Base-by-base conservation (phyloP, 2,329 filamentous ascomycete genomes). In the Neofusicoccum laricinum region DNA sequence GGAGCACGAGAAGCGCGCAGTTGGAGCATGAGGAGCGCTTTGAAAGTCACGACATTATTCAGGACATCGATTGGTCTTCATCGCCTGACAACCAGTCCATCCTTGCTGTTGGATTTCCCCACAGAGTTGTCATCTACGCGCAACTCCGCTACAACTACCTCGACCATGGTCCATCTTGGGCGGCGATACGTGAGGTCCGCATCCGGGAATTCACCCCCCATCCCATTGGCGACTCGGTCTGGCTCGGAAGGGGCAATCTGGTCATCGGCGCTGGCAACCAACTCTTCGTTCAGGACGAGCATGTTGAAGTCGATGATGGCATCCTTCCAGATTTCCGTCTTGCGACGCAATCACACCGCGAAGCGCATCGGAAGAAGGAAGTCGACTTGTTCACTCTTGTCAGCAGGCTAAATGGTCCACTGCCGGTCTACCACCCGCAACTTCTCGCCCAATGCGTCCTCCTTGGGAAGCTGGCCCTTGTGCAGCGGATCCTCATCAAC, bases 61-160 rank as follows among this genome's bases (percentile, higher is more conserved):
- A 90, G 67, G 93, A 97, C 75, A 85, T 97, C 12, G 93, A 97
- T 75, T 97, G 94, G 94, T 94, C 93, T 0, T 94, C 91, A 2
- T 97, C 93, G 0, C 92, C 92, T 0, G 92, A 96, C 74, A 88
- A 88, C 55, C 92, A 97, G 72, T 94, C 91, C 1, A 93, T 97
- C 63, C 81, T 97, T 19, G 92, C 93, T 0, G 91, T 97, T n/a
- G 93, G 93, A 0, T 97, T 97, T 72, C 89, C 90, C n/a, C 91
- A 93, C 68, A 87, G 90, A 64, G 89, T 97, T 4, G 78, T 96
- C 34, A 82, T 97, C 2, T 84, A 97, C 30, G 89, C 90, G 5
- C 93, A 97, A 73, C 88, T 96, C 79, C 90, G 93, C 12, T 97
- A 95, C 72, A 92, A 97, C 76, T 97, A 97, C 73, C 82, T 97